phyloP scores from a whole-genome alignment of 2,329 filamentous ascomycete genomes.

The Coniochaeta ligniaria region DNA sequence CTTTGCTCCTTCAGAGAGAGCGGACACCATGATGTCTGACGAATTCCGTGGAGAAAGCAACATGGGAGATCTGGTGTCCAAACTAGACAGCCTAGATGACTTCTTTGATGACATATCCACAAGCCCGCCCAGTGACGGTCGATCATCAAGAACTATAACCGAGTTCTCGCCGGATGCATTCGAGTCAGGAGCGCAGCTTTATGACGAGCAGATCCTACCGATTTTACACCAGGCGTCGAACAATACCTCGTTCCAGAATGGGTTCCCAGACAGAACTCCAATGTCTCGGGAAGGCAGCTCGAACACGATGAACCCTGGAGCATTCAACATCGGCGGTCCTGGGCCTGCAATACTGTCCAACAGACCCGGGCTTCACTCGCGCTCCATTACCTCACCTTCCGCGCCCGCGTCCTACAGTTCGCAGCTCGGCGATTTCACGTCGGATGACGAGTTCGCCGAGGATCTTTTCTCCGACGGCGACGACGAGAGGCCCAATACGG shows the following conservation, averaged over 20 bases:
- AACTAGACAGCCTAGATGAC: constrained; percentile 71
- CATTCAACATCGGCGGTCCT: constrained; percentile 32
- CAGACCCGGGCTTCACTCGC: constrained; percentile 66
- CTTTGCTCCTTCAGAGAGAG: constrained; percentile 64
- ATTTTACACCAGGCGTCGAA: constrained; percentile 82
- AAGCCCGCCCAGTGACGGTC: constrained; percentile 53
- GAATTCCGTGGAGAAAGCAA: constrained; percentile 64
- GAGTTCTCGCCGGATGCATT: constrained; percentile 59
- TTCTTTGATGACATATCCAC: constrained; percentile 64
- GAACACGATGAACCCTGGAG: constrained; percentile 57
- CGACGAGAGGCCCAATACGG: constrained; percentile 39
- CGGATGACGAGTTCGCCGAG: constrained; percentile 69
- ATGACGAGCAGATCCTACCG: constrained; percentile 87
- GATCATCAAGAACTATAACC: constrained; percentile 55
- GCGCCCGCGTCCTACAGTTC: constrained; percentile 47
- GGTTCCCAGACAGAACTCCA: constrained; percentile 67
- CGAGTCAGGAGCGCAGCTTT: constrained; percentile 73
- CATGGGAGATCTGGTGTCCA: constrained; percentile 76
- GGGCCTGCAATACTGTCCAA: constrained; percentile 18
- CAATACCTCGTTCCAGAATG: constrained; percentile 80
- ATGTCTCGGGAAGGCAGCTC: constrained; percentile 52
- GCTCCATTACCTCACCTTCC: constrained; percentile 79
- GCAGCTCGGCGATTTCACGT: constrained; percentile 55
- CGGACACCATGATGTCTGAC: constrained; percentile 90
- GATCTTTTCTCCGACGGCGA: constrained; percentile 77